Base-by-base conservation (phyloP, 805 yeast species). In the Candida sithepensis region DNA sequence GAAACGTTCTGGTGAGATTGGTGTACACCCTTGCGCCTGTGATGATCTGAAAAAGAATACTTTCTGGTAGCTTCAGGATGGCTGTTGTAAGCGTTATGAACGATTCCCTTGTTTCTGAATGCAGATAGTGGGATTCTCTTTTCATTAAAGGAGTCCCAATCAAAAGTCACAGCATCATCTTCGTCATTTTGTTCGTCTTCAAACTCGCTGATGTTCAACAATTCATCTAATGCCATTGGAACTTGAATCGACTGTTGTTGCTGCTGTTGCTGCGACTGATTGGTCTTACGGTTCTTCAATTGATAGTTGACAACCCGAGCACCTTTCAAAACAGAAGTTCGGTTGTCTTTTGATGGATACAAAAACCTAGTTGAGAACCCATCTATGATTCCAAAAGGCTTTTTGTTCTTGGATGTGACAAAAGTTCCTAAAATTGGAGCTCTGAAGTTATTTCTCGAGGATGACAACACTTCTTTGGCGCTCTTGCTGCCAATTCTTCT, bases 361-460 rank as follows among this genome's bases (percentile, higher is more conserved):
- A 92, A 70, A 2, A 96, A 85, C 46, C 97, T 76, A 0, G 98
- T 94, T 0, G 96, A 84, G 26, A 88, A 75, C 4, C 99, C 99
- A 64, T 92, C 98, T 60, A 92, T 92, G 49, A 92, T 89, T 20
- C 97, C 95, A 65, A 87, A 89, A 1, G 96, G 97, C 58, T 88
- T 84, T 47, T 67, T 68, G 44, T 79, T 79, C 40, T 73, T 78
- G 44, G 84, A 79, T 5, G 95, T 84, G 32, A 85, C 82, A 95
- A 97, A 92, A 2, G 96, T 85, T 0, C 97, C 98, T 48, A 92
- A 72, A 23, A 88, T 79, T 2, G 99, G 99, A 4, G 98, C 97
- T 45, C 96, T 72, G 52, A 89, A 81, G 45, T 91, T 89, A 21
- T 88, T 85, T 5, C 85, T 82, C 43, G 90, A 85, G 1, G 96